Percentiles rank a stretch among this genome's conserved stretches.
These are phyloP conservation scores for Saccharomycopsis fermentans DNA, from an alignment of 805 yeast species.

Conservation along the genomic window DNA sequence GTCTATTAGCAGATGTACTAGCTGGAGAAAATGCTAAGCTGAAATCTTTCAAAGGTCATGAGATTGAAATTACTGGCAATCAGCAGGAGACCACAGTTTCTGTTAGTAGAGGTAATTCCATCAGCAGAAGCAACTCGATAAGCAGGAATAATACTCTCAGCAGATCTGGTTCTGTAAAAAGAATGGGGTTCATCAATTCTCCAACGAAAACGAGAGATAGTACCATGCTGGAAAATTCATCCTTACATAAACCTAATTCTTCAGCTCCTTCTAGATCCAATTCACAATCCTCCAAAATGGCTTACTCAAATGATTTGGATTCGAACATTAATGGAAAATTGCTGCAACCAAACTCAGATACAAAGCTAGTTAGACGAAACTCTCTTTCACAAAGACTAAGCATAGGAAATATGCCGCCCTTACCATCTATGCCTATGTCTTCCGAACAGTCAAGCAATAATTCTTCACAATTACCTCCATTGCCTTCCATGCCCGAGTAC, in stretches of 20 bases:
- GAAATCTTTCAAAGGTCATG: background rate
- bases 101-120: background rate
- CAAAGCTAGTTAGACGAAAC: background rate
- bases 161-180: background rate
- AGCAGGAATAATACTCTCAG: background rate
- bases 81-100: background rate
- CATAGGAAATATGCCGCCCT: background rate
- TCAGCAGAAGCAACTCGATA: background rate
- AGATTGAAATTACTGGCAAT: background rate
- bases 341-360: background rate
- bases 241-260: conserved; percentile 6
- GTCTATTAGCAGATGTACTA: conserved; percentile 17
- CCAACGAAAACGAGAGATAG: background rate
- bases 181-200: background rate
- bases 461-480: conserved; percentile 20
- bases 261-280: background rate
- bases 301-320: background rate
- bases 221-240: background rate
- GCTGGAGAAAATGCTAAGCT: background rate
- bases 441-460: background rate
- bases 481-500: conserved; percentile 27
- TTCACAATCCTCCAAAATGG: background rate
- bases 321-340: background rate
- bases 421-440: background rate
- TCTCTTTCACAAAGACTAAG: background rate